Conservation (phyloP, 2,329 filamentous ascomycete species). For the Fusarium foetens region DNA sequence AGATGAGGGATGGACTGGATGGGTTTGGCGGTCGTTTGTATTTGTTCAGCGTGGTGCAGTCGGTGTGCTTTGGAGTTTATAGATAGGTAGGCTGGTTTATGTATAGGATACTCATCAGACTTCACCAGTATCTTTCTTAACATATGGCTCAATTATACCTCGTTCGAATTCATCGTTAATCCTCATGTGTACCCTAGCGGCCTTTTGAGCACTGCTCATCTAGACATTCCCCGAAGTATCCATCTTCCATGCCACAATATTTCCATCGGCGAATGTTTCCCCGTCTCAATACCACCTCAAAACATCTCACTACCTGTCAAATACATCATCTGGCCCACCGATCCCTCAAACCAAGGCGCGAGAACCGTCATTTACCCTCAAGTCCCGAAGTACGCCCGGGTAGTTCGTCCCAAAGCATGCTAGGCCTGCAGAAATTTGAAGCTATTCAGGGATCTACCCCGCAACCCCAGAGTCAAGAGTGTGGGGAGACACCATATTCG, state of each 20-base stretch:
- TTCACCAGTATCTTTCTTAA: background rate
- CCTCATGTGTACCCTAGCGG: background rate
- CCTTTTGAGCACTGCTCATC: no score
- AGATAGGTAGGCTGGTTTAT: background rate
- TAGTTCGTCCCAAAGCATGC: conserved; percentile 1
- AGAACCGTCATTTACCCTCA: background rate
- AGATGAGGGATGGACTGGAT: conserved; percentile 3
- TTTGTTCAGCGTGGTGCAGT: conserved; percentile 15
- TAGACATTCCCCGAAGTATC: background rate
- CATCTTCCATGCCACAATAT: background rate
- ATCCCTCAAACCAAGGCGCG: background rate
- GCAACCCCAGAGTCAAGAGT: conserved; percentile 9
- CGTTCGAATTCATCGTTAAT: no score
- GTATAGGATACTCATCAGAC: background rate
- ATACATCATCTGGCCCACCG: background rate
- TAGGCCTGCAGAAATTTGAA: background rate
- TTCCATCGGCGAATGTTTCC: background rate
- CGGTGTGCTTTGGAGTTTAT: conserved; percentile 1
- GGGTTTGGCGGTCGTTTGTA: background rate
- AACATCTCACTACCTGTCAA: background rate
- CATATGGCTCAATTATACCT: background rate
- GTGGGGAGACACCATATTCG: conserved; percentile 22
- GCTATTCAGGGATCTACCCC: conserved; percentile 10
- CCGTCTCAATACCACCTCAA: background rate
- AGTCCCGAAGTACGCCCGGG: background rate